These are phyloP conservation scores for Chlamydomonas sp. DNA, from an alignment of 139 green algal genomes.

Conservation along the genomic window DNA sequence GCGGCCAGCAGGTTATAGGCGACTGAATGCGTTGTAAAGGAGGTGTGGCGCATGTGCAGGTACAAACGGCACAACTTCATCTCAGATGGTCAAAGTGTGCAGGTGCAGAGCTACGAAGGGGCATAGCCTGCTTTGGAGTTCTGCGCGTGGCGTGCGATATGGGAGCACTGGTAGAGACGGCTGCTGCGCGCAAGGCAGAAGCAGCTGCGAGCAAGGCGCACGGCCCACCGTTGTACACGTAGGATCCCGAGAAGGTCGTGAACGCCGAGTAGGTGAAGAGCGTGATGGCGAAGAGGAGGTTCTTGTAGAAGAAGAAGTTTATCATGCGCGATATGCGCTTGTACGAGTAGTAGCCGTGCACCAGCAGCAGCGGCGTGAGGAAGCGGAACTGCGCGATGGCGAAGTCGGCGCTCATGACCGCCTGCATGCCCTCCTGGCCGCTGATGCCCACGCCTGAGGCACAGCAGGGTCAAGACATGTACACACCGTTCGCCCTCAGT, in stretches of 20 bases:
- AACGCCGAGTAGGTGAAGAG: slow-evolving; percentile 80
- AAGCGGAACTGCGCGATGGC: slow-evolving; percentile 97
- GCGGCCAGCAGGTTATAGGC: neutral
- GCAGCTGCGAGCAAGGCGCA: no score
- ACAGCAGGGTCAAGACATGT: neutral
- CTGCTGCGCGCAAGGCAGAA: no score
- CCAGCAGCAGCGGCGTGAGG: slow-evolving; percentile 82
- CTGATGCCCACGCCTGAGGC: slow-evolving; percentile 92
- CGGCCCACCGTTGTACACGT: slow-evolving; percentile 71
- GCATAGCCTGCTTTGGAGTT: neutral
- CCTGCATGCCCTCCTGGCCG: slow-evolving; percentile 96
- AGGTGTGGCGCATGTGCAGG: neutral
- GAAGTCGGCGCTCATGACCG: slow-evolving; percentile 94
- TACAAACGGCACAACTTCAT: neutral
- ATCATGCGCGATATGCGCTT: slow-evolving; percentile 89
- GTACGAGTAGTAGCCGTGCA: slow-evolving; percentile 87
- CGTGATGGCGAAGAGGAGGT: slow-evolving; percentile 85
- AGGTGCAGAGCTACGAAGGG: neutral
- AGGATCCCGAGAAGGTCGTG: slow-evolving; percentile 71
- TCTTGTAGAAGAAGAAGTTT: slow-evolving; percentile 81
- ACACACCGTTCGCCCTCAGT: no score
- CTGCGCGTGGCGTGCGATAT: no score
- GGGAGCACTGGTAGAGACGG: no score
- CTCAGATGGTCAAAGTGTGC: neutral
- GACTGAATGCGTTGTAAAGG: neutral